Evolutionary conservation across 139 green algal genomes (phyloP), one percentile per base, ranked within the genome.

Genomic region (Tetraselmis striata): DNA sequence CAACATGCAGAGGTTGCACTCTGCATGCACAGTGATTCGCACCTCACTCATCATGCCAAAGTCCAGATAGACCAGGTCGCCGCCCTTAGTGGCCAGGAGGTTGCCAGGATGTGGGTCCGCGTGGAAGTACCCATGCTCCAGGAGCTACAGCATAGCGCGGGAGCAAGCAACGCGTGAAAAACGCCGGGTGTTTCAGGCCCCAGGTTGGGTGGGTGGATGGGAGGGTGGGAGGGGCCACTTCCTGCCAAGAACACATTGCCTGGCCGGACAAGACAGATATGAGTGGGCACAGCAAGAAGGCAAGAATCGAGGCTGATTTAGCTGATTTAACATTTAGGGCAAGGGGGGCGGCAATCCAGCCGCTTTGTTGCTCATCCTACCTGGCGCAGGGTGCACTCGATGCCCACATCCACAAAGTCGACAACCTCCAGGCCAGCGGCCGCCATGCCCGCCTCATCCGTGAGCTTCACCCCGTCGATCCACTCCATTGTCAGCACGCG

Each of bases 401-500:
- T 94, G 79, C 96, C 96, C 27, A 98, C 91, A 67, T 97, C 91
- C 31, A 98, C 95, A 89, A 99, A 97, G 79, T 97, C 93, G 0
- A 97, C 84, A n/a, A 99, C 90, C 82, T 92, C 81, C 29, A 98
- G 90, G 1, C 93, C 92, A 2, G 88, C 84, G 2, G 76, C 86
- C 26, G 79, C 79, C 89, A 97, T 94, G 29, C 80, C 86, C 76
- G 83, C 83, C 58, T 80, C 59, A 59, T 27, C 26, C 27, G 93
- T 98, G 2, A 98, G 90, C 88, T 99, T 99, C 25, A 97, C 89
- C 5, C 96, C 96, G 5, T 99, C 94, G 28, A 99, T 96, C 95
- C 95, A 99, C 85, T 98, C 94, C 95, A 98, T 98, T n/a, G 89
- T 95, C 59, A 99, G 85, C 59, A 98, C 95, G 0, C 92, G 85